A percentile compares a stretch with the other conserved stretches of the same genome.
These are phyloP conservation scores for Fusarium sp. DNA, from an alignment of 2,329 filamentous ascomycete species.

Conservation along the genomic window DNA sequence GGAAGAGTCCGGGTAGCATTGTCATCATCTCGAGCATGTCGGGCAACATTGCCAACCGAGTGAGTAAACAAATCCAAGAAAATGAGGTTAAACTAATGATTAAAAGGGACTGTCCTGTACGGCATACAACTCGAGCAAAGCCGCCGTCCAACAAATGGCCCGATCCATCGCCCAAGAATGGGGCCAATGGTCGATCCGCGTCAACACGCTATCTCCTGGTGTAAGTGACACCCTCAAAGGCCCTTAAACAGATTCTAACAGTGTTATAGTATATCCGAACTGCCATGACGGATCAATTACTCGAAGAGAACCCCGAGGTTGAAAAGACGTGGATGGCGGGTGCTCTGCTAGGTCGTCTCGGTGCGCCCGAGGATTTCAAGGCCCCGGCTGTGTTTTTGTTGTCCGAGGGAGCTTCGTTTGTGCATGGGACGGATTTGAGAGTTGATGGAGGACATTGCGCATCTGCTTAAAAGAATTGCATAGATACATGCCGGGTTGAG, in stretches of 20 bases:
- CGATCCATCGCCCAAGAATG: constrained; percentile 72
- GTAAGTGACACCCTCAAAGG: not conserved
- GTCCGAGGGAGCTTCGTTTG: constrained; percentile 67
- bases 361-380: constrained; percentile 68
- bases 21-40: constrained; percentile 64
- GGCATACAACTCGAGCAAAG: constrained; percentile 73
- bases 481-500: not conserved
- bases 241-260: not conserved
- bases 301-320: constrained; percentile 59
- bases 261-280: constrained; percentile 55
- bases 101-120: constrained; percentile 69
- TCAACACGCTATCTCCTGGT: constrained; percentile 75
- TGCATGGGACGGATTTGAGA: constrained; percentile 67
- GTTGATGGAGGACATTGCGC: constrained; percentile 68
- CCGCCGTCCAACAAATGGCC: constrained; percentile 69
- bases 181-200: constrained; percentile 71
- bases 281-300: constrained; percentile 59
- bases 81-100: not conserved
- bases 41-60: constrained; percentile 62
- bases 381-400: constrained; percentile 67
- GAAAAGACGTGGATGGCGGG: constrained; percentile 65
- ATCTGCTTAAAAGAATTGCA: constrained; percentile 42
- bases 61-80: constrained; percentile 43
- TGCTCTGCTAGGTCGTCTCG: constrained; percentile 64
- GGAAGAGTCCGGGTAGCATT: constrained; percentile 57